phyloP scores from a whole-genome alignment of 176 grass and related monocot species.

The Leersia perrieri region DNA sequence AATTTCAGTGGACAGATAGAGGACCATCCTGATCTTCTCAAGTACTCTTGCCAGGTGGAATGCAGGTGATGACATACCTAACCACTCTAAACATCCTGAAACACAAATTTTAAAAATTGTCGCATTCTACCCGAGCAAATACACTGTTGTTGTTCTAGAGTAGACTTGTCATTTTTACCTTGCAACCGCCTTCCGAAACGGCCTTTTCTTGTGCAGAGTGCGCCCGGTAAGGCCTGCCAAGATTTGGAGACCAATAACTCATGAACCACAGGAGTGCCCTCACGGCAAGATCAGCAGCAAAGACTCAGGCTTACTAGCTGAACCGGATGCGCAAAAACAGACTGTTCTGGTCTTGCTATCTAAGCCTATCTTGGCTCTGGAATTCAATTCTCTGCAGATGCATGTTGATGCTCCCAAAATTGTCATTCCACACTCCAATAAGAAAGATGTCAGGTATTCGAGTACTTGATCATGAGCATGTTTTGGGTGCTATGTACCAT shows the following conservation, averaged over 20 bases:
- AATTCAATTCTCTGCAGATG: slow-evolving; percentile 87
- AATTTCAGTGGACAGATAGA: slow-evolving; percentile 85
- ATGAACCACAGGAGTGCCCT: slow-evolving; percentile 18
- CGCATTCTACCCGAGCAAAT: background rate
- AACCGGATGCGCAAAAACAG: slow-evolving; percentile 37
- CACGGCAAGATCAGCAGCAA: slow-evolving; percentile 1
- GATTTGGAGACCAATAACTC: slow-evolving; percentile 48
- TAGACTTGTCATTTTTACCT: background rate
- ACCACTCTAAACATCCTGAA: background rate
- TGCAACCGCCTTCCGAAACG: slow-evolving; percentile 21
- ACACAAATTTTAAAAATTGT: background rate
- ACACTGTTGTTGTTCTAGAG: background rate
- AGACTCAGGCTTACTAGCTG: background rate
- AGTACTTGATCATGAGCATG: slow-evolving; percentile 44
- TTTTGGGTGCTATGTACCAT: background rate
- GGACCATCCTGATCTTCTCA: slow-evolving; percentile 75
- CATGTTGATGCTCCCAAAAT: slow-evolving; percentile 62
- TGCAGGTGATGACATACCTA: slow-evolving; percentile 60
- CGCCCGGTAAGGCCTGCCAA: slow-evolving; percentile 56
- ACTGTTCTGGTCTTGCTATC: slow-evolving; percentile 73
- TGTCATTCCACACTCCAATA: slow-evolving; percentile 35
- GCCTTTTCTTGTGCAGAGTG: slow-evolving; percentile 48
- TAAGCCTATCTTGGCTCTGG: slow-evolving; percentile 70
- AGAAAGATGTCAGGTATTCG: slow-evolving; percentile 47
- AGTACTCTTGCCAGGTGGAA: slow-evolving; percentile 85